phyloP scores from a whole-genome alignment of 768 basidiomycete genomes.

The Podaxis pistillaris region DNA sequence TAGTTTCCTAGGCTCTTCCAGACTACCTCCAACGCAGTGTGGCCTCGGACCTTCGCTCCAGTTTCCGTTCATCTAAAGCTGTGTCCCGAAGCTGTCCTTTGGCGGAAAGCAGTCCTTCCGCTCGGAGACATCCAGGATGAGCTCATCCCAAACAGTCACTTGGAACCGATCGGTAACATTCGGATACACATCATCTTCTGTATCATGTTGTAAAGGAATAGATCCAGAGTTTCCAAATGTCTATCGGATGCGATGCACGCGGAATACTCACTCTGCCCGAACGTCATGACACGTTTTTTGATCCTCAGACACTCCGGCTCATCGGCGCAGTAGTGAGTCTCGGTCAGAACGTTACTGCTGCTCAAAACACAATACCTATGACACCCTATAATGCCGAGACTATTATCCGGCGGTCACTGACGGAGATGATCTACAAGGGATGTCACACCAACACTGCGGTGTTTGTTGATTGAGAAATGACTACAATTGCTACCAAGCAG shows the following conservation, averaged over 20 bases:
- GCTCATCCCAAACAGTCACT: neutral
- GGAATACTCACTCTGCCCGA: constrained; percentile 1
- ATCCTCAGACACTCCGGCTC: neutral
- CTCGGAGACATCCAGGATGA: neutral
- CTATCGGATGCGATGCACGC: neutral
- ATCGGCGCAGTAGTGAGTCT: neutral
- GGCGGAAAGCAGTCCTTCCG: neutral
- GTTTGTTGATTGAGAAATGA: neutral
- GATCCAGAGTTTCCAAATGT: too few relatives aligned
- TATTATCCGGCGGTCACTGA: neutral
- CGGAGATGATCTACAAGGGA: neutral
- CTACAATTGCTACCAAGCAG: neutral
- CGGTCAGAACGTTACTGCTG: neutral
- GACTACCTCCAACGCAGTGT: neutral
- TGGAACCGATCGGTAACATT: neutral
- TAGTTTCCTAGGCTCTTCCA: neutral
- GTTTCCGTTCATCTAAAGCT: neutral
- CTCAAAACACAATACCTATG: neutral
- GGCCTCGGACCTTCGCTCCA: neutral
- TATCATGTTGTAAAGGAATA: neutral
- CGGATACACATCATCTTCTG: neutral
- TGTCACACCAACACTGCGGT: neutral
- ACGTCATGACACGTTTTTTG: neutral
- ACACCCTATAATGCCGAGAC: neutral
- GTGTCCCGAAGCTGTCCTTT: neutral